Evolutionary conservation across 1,284 basidiomycete genomes (phyloP).

Genomic region (Kalmanozyma brasiliensis): DNA sequence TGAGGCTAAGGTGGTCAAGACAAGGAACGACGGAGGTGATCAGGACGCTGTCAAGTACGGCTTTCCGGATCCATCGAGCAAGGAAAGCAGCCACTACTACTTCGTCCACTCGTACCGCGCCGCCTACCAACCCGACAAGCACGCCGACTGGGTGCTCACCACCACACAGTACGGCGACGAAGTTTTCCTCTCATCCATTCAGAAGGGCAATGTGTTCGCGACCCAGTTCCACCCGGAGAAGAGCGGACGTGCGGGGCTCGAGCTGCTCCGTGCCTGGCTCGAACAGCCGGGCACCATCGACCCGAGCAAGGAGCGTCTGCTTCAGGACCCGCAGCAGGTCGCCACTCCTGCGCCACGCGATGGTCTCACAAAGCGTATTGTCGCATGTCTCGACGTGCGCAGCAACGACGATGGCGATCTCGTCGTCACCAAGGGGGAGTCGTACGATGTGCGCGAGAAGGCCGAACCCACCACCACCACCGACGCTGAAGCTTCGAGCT

Average conservation of each 20-base stretch:
- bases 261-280: constrained; percentile 85
- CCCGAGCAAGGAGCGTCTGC: constrained; percentile 35
- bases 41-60: constrained; percentile 45
- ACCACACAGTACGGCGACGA: constrained; percentile 93
- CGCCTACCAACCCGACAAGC: constrained; percentile 70
- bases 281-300: constrained; percentile 69
- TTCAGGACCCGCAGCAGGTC: constrained; percentile 50
- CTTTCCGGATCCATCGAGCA: constrained; percentile 60
- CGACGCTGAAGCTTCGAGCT: constrained; percentile 7
- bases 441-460: constrained; percentile 93
- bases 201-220: constrained; percentile 87
- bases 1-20: constrained; percentile 68
- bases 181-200: constrained; percentile 87
- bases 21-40: constrained; percentile 27
- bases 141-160: constrained; percentile 79
- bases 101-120: constrained; percentile 97
- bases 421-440: constrained; percentile 99
- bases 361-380: constrained; percentile 83
- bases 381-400: constrained; percentile 97
- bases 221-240: constrained; percentile 99
- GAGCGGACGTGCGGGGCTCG: constrained; percentile 88
- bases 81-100: constrained; percentile 78
- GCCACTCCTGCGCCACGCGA: constrained; percentile 67
- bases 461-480: constrained; percentile 18
- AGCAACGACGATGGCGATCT: constrained; percentile 96